Conservation (phyloP, 495 filamentous ascomycete genomes). For the Saxophila tyrrhenica region DNA sequence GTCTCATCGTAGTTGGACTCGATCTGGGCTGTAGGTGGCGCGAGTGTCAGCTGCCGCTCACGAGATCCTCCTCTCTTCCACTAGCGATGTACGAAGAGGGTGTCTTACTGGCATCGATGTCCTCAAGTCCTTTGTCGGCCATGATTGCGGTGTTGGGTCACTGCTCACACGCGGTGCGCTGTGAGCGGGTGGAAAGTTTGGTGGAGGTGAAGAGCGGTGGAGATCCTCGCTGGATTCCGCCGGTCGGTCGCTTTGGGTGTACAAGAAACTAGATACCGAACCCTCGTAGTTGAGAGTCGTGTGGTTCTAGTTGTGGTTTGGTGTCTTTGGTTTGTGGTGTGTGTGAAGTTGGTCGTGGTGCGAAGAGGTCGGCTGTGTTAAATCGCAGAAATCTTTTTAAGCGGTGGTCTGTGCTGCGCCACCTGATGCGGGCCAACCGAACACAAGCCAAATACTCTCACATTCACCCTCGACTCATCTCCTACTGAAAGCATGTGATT, state of each 20-base stretch:
- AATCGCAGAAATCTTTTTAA: not conserved
- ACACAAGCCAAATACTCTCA: too few species aligned
- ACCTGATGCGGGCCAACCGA: too few species aligned
- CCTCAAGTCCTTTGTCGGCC: conserved; percentile 95
- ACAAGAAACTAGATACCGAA: conserved; percentile 28
- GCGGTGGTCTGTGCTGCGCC: not conserved
- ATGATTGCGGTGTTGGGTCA: conserved; percentile 64
- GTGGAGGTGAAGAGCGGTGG: conserved; percentile 25
- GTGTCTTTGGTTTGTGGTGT: conserved; percentile 21
- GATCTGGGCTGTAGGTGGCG: conserved; percentile 69
- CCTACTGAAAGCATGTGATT: not conserved
- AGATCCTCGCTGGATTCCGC: conserved; percentile 27
- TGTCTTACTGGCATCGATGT: conserved; percentile 68
- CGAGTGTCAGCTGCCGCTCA: not conserved
- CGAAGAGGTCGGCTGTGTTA: not conserved
- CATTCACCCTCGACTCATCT: not conserved
- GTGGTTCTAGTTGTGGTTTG: conserved; percentile 16
- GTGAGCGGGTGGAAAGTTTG: conserved; percentile 34
- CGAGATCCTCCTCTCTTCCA: not conserved
- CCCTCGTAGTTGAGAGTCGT: conserved; percentile 29
- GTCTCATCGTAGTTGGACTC: conserved; percentile 99
- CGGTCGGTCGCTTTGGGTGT: conserved; percentile 17
- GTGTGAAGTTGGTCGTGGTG: conserved; percentile 11
- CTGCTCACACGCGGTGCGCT: conserved; percentile 63
- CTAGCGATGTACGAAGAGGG: not conserved